Evolutionary conservation across 225 moss, liverwort and hornwort genomes (phyloP).

Genomic region (Sphagnum tenellum): DNA sequence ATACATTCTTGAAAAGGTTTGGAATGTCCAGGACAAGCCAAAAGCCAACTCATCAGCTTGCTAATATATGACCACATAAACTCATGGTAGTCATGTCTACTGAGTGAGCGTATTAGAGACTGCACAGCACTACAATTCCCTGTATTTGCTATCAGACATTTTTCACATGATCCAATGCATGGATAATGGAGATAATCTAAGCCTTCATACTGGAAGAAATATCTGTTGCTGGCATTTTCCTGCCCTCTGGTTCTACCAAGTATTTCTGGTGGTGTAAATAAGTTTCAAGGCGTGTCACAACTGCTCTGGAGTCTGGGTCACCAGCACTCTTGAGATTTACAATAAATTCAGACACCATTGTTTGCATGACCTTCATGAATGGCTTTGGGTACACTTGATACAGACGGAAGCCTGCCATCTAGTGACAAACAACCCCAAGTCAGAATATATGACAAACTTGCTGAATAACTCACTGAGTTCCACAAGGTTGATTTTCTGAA

Average conservation of each 20-base stretch:
- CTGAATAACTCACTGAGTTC: too few relatives aligned
- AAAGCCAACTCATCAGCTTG: too few relatives aligned
- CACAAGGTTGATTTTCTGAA: too few relatives aligned
- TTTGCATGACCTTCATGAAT: slow-evolving; percentile 57
- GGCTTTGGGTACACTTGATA: slow-evolving; percentile 48
- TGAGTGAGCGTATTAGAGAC: too few relatives aligned
- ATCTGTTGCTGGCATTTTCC: slow-evolving; percentile 65
- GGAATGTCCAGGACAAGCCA: too few relatives aligned
- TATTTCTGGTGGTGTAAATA: slow-evolving; percentile 70
- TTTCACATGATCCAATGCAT: too few relatives aligned
- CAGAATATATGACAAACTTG: neutral
- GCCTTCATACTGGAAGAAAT: slow-evolving; percentile 55
- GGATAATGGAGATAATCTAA: slow-evolving; percentile 5
- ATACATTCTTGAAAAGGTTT: too few relatives aligned
- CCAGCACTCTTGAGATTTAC: slow-evolving; percentile 59
- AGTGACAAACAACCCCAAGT: neutral
- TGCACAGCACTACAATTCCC: too few relatives aligned
- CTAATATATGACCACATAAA: too few relatives aligned
- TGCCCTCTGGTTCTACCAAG: slow-evolving; percentile 63
- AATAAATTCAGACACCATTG: slow-evolving; percentile 39
- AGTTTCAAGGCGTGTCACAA: slow-evolving; percentile 76
- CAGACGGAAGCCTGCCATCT: slow-evolving; percentile 47
- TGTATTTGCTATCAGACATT: too few relatives aligned
- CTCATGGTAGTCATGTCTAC: too few relatives aligned
- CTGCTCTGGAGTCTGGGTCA: slow-evolving; percentile 66